Percentiles rank a stretch among this genome's conserved stretches.
These are phyloP conservation scores for Yamadazyma triangularis DNA, from an alignment of 1,139 yeast species.

Conservation along the genomic window DNA sequence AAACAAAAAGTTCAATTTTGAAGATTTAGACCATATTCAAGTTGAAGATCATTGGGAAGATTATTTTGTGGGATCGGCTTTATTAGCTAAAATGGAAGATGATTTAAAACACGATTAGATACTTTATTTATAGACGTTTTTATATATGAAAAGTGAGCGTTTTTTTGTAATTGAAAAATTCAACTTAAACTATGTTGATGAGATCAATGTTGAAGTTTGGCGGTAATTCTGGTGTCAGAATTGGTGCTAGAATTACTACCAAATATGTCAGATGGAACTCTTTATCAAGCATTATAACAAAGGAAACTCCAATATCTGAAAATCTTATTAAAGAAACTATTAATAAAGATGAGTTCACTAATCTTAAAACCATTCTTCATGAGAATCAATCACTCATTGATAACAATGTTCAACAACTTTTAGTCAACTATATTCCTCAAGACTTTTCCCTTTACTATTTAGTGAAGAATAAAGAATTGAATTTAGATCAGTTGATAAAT, in stretches of 20 bases:
- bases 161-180: too few species aligned
- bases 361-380: slow-evolving; percentile 8
- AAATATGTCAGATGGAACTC: too few species aligned
- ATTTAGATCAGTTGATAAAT: slow-evolving; percentile 16
- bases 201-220: too few species aligned
- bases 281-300: too few species aligned
- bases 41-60: slow-evolving; percentile 43
- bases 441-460: slow-evolving; percentile 33
- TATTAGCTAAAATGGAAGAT: slow-evolving; percentile 47
- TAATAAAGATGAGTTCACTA: slow-evolving; percentile 8
- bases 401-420: slow-evolving; percentile 5
- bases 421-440: slow-evolving; percentile 7
- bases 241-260: too few species aligned
- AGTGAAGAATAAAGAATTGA: slow-evolving; percentile 16
- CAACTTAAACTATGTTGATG: too few species aligned
- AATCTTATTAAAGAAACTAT: slow-evolving; percentile 8
- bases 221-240: too few species aligned
- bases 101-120: slow-evolving; percentile 21
- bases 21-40: slow-evolving; percentile 42
- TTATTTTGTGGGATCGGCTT: slow-evolving; percentile 47
- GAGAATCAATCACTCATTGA: slow-evolving; percentile 8
- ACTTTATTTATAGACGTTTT: too few species aligned
- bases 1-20: slow-evolving; percentile 38
- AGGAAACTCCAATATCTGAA: slow-evolving; percentile 8
- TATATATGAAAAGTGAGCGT: too few species aligned